A percentile compares a stretch with the other conserved stretches of the same genome.
phyloP scores from a whole-genome alignment of 768 basidiomycete genomes.

The Suillus weaverae region DNA sequence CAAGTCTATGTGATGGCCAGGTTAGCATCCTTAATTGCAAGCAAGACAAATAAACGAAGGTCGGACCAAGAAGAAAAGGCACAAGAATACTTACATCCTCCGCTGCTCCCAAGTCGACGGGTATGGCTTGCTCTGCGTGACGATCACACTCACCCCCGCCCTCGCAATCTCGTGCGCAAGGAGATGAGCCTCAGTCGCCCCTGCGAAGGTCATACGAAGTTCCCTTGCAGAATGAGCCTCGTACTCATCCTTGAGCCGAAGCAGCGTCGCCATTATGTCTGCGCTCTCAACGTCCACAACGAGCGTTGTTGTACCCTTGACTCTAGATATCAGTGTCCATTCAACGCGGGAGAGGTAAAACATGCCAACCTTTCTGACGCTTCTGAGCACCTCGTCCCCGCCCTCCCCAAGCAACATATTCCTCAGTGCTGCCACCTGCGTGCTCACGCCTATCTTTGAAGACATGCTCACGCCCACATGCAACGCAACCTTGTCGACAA shows the following conservation, averaged over 20 bases:
- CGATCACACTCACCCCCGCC: slow-evolving; percentile 68
- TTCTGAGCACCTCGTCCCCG: slow-evolving; percentile 28
- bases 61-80: not conserved
- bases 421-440: slow-evolving; percentile 63
- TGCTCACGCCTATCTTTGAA: slow-evolving; percentile 54
- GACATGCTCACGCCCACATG: slow-evolving; percentile 55
- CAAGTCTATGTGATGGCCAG: slow-evolving; percentile 39
- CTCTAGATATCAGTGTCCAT: not conserved
- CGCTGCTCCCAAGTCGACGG: slow-evolving; percentile 64
- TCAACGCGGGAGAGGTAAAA: not conserved
- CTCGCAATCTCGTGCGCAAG: slow-evolving; percentile 67
- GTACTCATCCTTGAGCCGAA: slow-evolving; percentile 68
- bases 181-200: slow-evolving; percentile 63
- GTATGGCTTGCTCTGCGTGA: slow-evolving; percentile 61
- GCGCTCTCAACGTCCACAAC: slow-evolving; percentile 68
- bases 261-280: slow-evolving; percentile 70
- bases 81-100: slow-evolving; percentile 48
- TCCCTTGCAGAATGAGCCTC: slow-evolving; percentile 55
- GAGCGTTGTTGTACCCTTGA: slow-evolving; percentile 61
- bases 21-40: not conserved
- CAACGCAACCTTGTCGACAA: slow-evolving; percentile 61
- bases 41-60: not conserved
- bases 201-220: slow-evolving; percentile 63
- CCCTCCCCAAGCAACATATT: slow-evolving; percentile 60
- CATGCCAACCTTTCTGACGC: slow-evolving; percentile 16